Base-by-base conservation (phyloP, 495 filamentous ascomycete species). In the Daldinia vernicosa region DNA sequence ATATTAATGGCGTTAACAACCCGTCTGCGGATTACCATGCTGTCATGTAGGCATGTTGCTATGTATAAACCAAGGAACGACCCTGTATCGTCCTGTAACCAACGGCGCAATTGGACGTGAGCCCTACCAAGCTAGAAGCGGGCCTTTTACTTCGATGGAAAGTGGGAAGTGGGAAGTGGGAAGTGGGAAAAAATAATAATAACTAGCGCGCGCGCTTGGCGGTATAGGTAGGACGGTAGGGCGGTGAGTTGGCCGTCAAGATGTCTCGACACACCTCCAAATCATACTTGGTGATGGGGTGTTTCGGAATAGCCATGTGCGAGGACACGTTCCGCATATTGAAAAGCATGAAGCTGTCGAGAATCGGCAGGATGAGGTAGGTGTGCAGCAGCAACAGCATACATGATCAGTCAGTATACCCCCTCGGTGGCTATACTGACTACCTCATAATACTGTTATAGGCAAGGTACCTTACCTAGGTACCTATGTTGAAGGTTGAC, bases 191-290 rank as follows among this genome's bases (percentile, higher is more conserved):
- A 43, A 47, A 47, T 9, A 37, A 37, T 45, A 47, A 39, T 60
- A 66, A 50, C 40, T 70, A 50, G 63, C 24, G 32, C 33, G 27
- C 22, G 56, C 26, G 37, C 54, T 51, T 52, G 57, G 56, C n/a
- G 51, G 47, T 45, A 66, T 57, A 71, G 52, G n/a, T 57, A 71
- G 52, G n/a, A 51, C 24, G 52, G 53, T 22, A 56, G 69, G 62
- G 69, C 69, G 69, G 69, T 71, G 69, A 71, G 63, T 50, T 61
- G 53, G 66, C 27, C 19, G 28, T 37, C 54, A 22, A 47, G 17
- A 22, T 35, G 11, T 19, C 43, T 47, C 43, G 14, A 57, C 32
- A 63, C 15, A 57, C 43, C 59, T 60, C 26, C 26, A 53, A 53
- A 30, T 56, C 30, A 32, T 11, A 35, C 28, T 56, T 56, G 53